A percentile compares a stretch with the other conserved stretches of the same genome.
These are phyloP conservation scores for Collybiopsis confluens DNA, from an alignment of 768 basidiomycete species.

Conservation along the genomic window DNA sequence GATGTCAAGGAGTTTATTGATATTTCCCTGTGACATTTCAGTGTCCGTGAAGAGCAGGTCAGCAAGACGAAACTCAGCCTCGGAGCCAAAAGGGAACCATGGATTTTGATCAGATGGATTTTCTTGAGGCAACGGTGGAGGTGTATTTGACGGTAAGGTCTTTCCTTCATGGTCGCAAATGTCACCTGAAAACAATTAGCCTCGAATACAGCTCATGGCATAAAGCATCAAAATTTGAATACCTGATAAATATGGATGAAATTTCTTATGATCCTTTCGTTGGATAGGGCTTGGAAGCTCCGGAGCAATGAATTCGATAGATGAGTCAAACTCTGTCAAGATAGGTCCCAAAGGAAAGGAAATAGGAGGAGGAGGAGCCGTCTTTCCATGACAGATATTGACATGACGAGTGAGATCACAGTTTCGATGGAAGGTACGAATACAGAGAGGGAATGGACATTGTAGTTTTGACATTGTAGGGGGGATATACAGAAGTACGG, in stretches of 20 bases:
- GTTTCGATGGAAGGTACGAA: not conserved
- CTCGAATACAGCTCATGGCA: not conserved
- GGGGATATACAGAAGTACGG: not conserved
- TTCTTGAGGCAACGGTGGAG: not conserved
- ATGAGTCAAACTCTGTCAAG: not conserved
- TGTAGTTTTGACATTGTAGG: not conserved
- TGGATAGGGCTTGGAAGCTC: not conserved
- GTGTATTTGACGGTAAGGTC: not conserved
- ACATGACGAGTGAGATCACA: slow-evolving; percentile 2
- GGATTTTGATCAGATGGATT: not conserved
- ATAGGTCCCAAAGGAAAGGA: not conserved
- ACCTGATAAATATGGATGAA: slow-evolving; percentile 6
- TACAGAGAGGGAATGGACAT: not conserved
- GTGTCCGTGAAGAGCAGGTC: no score
- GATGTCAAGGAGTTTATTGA: no score
- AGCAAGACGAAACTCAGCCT: no score
- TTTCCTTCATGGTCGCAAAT: slow-evolving; percentile 1
- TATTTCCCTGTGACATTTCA: no score
- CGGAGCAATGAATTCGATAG: not conserved
- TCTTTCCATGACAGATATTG: not conserved
- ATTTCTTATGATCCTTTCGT: not conserved
- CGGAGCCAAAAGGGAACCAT: no score
- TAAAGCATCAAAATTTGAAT: not conserved
- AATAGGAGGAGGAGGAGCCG: not conserved
- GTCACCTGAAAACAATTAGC: slow-evolving; percentile 4